Percentiles rank a stretch among this genome's conserved stretches.
Evolutionary conservation across 2,329 filamentous ascomycete genomes (phyloP).

Genomic region (Claviceps pusilla): DNA sequence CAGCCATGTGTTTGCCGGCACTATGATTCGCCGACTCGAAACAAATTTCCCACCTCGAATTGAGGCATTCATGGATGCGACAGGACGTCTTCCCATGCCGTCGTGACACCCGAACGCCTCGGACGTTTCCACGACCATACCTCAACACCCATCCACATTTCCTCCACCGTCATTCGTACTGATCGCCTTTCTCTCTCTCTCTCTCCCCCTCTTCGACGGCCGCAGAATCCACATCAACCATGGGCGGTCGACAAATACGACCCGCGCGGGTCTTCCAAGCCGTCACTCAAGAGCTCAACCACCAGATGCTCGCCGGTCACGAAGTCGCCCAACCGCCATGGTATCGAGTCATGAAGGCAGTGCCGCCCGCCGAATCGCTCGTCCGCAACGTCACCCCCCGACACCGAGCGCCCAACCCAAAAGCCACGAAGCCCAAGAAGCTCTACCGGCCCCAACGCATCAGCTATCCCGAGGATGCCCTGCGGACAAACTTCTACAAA

Average conservation of each 20-base stretch:
- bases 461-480: slow-evolving; percentile 65
- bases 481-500: slow-evolving; percentile 70
- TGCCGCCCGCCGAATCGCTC: slow-evolving; percentile 44
- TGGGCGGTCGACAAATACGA: slow-evolving; percentile 30
- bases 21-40: slow-evolving; percentile 11
- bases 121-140: not conserved
- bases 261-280: slow-evolving; percentile 33
- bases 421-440: slow-evolving; percentile 43
- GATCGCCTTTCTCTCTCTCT: too few species aligned
- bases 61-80: slow-evolving; percentile 3
- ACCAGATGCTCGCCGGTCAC: slow-evolving; percentile 21
- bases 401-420: slow-evolving; percentile 27
- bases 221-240: slow-evolving; percentile 9
- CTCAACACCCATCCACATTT: not conserved
- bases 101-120: not conserved
- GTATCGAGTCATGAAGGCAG: slow-evolving; percentile 34
- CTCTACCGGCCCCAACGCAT: slow-evolving; percentile 71
- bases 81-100: not conserved
- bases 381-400: slow-evolving; percentile 36
- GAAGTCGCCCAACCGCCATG: slow-evolving; percentile 27
- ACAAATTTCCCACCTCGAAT: slow-evolving; percentile 8
- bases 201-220: not conserved
- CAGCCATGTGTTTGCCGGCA: slow-evolving; percentile 3
- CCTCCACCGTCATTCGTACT: not conserved
- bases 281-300: slow-evolving; percentile 28